phyloP scores from a whole-genome alignment of 306 rosid species.

The Pterocarpus macrocarpus region DNA sequence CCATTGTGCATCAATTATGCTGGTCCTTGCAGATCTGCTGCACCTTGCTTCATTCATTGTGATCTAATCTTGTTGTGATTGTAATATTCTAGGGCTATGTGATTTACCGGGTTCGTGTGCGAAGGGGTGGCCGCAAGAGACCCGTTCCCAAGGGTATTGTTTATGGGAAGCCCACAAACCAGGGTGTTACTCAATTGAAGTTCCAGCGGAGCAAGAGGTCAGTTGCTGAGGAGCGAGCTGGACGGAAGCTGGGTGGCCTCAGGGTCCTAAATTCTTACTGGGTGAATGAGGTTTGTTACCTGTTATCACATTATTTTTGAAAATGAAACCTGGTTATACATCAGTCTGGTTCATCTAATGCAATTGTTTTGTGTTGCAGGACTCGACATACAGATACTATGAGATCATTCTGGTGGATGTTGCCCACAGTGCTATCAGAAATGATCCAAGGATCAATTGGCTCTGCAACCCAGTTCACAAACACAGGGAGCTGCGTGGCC shows the following conservation, averaged over 20 bases:
- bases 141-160: constrained; percentile 97
- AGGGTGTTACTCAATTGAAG: constrained; percentile 91
- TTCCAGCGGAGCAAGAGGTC: constrained; percentile 93
- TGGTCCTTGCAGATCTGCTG: not conserved
- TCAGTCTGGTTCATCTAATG: not conserved
- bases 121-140: constrained; percentile 97
- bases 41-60: not conserved
- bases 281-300: constrained; percentile 83
- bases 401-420: constrained; percentile 79
- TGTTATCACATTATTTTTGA: not conserved
- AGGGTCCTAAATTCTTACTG: constrained; percentile 96
- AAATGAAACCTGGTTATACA: not conserved
- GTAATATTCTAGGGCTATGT: constrained; percentile 71
- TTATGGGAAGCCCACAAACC: constrained; percentile 95
- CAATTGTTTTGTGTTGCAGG: constrained; percentile 50
- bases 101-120: constrained; percentile 83
- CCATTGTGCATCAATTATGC: not conserved
- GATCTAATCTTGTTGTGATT: not conserved
- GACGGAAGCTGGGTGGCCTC: constrained; percentile 89
- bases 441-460: constrained; percentile 93
- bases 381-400: constrained; percentile 81
- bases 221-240: constrained; percentile 98
- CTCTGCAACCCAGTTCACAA: constrained; percentile 80
- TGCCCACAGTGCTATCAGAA: constrained; percentile 78
- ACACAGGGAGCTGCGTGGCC: constrained; percentile 87